Percentiles rank a stretch among this genome's conserved stretches.
Evolutionary conservation across 768 basidiomycete species (phyloP).

Genomic region (Scleroderma citrinum): DNA sequence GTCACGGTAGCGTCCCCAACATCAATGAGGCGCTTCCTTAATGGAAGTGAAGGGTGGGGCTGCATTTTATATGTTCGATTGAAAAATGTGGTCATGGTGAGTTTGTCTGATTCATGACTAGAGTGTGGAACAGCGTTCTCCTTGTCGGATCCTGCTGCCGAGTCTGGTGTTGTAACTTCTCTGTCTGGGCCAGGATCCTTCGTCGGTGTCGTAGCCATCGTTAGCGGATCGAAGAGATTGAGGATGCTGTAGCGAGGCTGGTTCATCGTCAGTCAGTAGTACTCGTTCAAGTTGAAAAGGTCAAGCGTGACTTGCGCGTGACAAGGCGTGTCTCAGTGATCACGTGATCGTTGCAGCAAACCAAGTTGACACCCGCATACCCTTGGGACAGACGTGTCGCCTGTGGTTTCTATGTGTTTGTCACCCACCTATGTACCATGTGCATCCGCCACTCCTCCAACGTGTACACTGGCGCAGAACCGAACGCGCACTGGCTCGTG

Average conservation of each 20-base stretch:
- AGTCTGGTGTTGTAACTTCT: constrained; percentile 22
- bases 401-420: too few species aligned
- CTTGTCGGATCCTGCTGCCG: constrained; percentile 13
- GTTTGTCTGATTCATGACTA: constrained; percentile 25
- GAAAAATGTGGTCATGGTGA: constrained; percentile 31
- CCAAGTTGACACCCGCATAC: too few species aligned
- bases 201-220: constrained; percentile 16
- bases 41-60: constrained; percentile 12
- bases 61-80: constrained; percentile 19
- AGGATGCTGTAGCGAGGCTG: constrained; percentile 27
- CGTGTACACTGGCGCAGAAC: too few species aligned
- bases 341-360: too few species aligned
- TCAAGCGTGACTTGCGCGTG: constrained; percentile 7
- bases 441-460: too few species aligned
- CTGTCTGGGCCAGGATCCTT: constrained; percentile 6
- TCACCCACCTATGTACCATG: too few species aligned
- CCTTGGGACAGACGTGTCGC: too few species aligned
- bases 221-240: constrained; percentile 28
- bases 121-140: constrained; percentile 8
- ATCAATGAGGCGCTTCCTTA: constrained; percentile 26
- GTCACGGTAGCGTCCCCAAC: constrained; percentile 17
- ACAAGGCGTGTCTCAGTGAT: constrained; percentile 1
- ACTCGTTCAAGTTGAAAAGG: neutral
- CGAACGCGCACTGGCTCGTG: constrained; percentile 88
- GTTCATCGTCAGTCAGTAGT: constrained; percentile 6